phyloP scores from a whole-genome alignment of 352 stramenopile species.

The Phytophthora uliginosa region DNA sequence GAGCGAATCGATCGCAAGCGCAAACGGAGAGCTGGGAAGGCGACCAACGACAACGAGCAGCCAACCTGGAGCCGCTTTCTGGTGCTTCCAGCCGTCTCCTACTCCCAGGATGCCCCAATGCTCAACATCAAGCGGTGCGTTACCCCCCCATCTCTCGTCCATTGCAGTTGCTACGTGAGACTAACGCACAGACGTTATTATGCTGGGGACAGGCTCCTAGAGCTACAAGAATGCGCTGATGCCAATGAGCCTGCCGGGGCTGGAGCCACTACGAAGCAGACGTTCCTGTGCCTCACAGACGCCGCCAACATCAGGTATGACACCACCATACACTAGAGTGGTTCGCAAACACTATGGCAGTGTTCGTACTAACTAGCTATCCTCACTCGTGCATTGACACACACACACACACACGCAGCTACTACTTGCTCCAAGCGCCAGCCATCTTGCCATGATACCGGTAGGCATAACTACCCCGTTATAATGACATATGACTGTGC shows the following conservation, averaged over 20 bases:
- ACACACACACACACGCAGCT: conserved; percentile 33
- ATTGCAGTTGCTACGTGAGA: not conserved
- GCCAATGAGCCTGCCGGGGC: conserved; percentile 18
- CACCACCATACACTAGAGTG: not conserved
- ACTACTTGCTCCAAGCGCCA: conserved; percentile 51
- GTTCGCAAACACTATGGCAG: not conserved
- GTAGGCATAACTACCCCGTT: conserved; percentile 7
- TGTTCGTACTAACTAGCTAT: conserved; percentile 1
- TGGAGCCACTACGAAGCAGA: conserved; percentile 22
- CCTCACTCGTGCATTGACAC: conserved; percentile 1
- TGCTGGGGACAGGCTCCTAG: conserved; percentile 35
- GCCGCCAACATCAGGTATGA: conserved; percentile 59
- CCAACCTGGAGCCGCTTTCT: conserved; percentile 46
- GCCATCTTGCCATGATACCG: conserved; percentile 27
- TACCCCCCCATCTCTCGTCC: not conserved
- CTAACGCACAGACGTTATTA: not conserved
- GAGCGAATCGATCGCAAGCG: conserved; percentile 52
- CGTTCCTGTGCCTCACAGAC: conserved; percentile 61
- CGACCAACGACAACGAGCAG: conserved; percentile 7
- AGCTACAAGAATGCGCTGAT: conserved; percentile 45
- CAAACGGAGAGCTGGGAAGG: conserved; percentile 33
- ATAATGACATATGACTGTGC: conserved; percentile 18
- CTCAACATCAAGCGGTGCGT: conserved; percentile 58
- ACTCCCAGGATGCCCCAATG: conserved; percentile 6
- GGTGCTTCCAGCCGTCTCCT: conserved; percentile 39